phyloP scores from a whole-genome alignment of 2,329 filamentous ascomycete genomes.

The Zelopaecilomyces penicillatus region DNA sequence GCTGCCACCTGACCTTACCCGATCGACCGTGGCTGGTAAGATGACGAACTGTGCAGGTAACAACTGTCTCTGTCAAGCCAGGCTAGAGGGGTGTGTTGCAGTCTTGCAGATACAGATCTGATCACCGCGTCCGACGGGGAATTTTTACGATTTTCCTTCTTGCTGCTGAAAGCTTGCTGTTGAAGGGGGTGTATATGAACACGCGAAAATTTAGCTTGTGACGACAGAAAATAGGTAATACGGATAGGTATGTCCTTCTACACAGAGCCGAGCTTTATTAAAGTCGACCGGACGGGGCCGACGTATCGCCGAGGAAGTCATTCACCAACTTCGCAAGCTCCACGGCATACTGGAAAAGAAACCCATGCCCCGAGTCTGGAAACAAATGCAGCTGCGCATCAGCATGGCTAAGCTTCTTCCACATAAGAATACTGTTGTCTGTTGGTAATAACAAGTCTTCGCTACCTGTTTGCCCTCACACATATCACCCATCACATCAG shows the following conservation, averaged over 20 bases:
- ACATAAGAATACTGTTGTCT: slow-evolving; percentile 29
- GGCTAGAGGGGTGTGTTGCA: too few species aligned
- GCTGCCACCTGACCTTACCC: too few species aligned
- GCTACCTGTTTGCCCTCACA: slow-evolving; percentile 16
- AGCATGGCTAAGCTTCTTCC: slow-evolving; percentile 23
- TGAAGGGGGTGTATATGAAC: slow-evolving; percentile 1
- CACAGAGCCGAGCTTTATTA: not conserved
- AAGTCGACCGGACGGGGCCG: slow-evolving; percentile 4
- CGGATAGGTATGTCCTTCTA: too few species aligned
- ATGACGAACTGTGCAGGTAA: too few species aligned
- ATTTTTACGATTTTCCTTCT: too few species aligned
- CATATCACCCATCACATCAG: not conserved
- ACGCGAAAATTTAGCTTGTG: not conserved
- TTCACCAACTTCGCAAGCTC: slow-evolving; percentile 25
- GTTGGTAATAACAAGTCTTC: slow-evolving; percentile 27
- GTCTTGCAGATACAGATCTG: too few species aligned
- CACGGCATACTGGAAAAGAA: slow-evolving; percentile 25
- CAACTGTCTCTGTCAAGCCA: too few species aligned
- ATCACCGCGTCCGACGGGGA: too few species aligned
- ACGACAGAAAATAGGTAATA: too few species aligned
- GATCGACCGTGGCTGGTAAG: too few species aligned
- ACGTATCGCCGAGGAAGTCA: slow-evolving; percentile 17
- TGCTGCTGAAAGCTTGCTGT: not conserved
- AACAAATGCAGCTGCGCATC: slow-evolving; percentile 25
- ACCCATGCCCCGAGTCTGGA: slow-evolving; percentile 28